phyloP scores from a whole-genome alignment of 345 rosid genomes.

The Aurinia saxatilis region DNA sequence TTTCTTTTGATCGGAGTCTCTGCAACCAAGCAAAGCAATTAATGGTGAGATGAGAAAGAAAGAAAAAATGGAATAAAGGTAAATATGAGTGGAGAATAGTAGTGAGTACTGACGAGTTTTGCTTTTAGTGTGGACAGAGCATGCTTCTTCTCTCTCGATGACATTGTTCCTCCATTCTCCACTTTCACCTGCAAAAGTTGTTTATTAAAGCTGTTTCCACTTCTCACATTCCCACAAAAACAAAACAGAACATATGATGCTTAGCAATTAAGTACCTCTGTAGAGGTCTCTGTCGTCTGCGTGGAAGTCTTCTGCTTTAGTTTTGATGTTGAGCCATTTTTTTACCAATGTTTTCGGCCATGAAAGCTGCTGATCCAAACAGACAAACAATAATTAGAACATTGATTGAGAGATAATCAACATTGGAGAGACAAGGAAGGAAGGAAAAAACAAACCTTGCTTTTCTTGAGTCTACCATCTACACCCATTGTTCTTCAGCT shows the following conservation, averaged over 20 bases:
- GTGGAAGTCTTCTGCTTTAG: constrained; percentile 58
- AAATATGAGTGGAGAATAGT: constrained; percentile 1
- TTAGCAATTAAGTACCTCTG: background rate
- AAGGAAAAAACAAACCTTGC: constrained; percentile 44
- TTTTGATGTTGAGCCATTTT: constrained; percentile 91
- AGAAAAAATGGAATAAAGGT: too few species aligned
- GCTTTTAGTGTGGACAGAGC: constrained; percentile 73
- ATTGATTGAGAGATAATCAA: background rate
- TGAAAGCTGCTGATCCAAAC: constrained; percentile 46
- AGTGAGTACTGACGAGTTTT: constrained; percentile 65
- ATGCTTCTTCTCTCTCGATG: constrained; percentile 65
- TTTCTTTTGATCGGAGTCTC: constrained; percentile 45
- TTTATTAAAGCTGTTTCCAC: constrained; percentile 46
- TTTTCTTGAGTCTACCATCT: constrained; percentile 69
- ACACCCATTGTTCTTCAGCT: constrained; percentile 68
- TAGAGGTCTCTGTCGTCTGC: constrained; percentile 42
- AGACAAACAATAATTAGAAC: too few species aligned
- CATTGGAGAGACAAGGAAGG: background rate
- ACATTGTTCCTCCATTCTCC: constrained; percentile 69
- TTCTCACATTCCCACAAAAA: constrained; percentile 17
- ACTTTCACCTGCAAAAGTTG: constrained; percentile 63
- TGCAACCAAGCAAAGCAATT: constrained; percentile 5
- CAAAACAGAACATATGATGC: too few species aligned
- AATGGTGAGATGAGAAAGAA: too few species aligned
- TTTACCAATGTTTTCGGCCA: constrained; percentile 96